These are phyloP conservation scores for Penicillium thymicola DNA, from an alignment of 2,329 filamentous ascomycete genomes.

Conservation along the genomic window DNA sequence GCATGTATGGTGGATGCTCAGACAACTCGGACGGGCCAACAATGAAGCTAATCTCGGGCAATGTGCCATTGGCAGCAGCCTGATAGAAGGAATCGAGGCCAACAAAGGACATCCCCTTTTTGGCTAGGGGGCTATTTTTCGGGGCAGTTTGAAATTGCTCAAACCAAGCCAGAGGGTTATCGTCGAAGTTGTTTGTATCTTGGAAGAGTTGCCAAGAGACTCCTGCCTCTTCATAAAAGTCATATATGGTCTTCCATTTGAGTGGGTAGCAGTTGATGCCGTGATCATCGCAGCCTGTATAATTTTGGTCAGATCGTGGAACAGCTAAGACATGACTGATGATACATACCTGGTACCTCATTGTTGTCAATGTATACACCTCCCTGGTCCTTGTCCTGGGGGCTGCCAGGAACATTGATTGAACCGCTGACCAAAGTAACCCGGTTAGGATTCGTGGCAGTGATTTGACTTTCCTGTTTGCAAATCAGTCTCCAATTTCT, in stretches of 20 bases:
- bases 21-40: slow-evolving; percentile 51
- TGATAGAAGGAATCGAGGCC: slow-evolving; percentile 51
- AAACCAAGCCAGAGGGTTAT: slow-evolving; percentile 55
- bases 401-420: slow-evolving; percentile 51
- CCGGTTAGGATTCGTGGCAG: slow-evolving; percentile 53
- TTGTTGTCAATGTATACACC: slow-evolving; percentile 53
- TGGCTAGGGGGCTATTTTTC: slow-evolving; percentile 41
- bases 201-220: slow-evolving; percentile 53
- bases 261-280: slow-evolving; percentile 53
- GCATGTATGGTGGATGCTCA: slow-evolving; percentile 54
- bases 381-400: slow-evolving; percentile 43
- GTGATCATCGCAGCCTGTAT: slow-evolving; percentile 42
- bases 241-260: slow-evolving; percentile 53
- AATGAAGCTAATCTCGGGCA: slow-evolving; percentile 53
- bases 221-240: slow-evolving; percentile 49
- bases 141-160: slow-evolving; percentile 50
- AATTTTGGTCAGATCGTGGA: not conserved
- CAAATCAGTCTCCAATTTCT: not conserved
- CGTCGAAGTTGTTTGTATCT: slow-evolving; percentile 52
- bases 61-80: slow-evolving; percentile 49
- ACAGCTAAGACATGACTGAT: too few species aligned
- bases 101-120: slow-evolving; percentile 48
- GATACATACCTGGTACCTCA: slow-evolving; percentile 44
- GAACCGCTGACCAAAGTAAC: slow-evolving; percentile 52
- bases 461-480: slow-evolving; percentile 48